A percentile compares a stretch with the other conserved stretches of the same genome.
Evolutionary conservation across 2,329 filamentous ascomycete species (phyloP).

Genomic region (Cladosporium sp.): DNA sequence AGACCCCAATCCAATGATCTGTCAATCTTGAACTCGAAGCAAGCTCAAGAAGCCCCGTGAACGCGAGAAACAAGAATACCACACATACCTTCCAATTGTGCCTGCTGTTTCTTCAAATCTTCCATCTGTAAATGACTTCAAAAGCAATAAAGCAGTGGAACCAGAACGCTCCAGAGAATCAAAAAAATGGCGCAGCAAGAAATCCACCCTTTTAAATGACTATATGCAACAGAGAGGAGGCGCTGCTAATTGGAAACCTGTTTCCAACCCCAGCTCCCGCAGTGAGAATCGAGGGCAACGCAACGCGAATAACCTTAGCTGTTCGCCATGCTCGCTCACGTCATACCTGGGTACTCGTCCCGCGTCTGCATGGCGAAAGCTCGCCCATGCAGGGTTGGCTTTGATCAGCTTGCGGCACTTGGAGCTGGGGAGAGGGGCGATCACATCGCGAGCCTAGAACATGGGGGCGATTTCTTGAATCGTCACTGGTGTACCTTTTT

Average conservation of each 20-base stretch:
- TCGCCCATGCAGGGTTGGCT: neutral
- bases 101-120: conserved; percentile 40
- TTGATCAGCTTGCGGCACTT: neutral
- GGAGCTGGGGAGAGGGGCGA: neutral
- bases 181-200: neutral
- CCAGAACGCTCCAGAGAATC: neutral
- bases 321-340: neutral
- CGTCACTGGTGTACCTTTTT: neutral
- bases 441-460: neutral
- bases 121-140: conserved; percentile 22
- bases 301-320: too few relatives aligned
- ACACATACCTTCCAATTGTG: conserved; percentile 37
- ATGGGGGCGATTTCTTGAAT: too few relatives aligned
- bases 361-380: neutral
- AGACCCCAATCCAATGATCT: too few relatives aligned
- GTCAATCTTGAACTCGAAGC: neutral
- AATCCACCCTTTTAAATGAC: neutral
- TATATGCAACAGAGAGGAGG: neutral
- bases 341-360: neutral
- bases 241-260: neutral
- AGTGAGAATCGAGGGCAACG: neutral
- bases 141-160: conserved; percentile 1
- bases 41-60: conserved; percentile 11
- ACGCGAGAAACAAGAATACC: conserved; percentile 1
- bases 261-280: neutral